phyloP scores from a whole-genome alignment of 83 land plant genomes.

The Picea abies region DNA sequence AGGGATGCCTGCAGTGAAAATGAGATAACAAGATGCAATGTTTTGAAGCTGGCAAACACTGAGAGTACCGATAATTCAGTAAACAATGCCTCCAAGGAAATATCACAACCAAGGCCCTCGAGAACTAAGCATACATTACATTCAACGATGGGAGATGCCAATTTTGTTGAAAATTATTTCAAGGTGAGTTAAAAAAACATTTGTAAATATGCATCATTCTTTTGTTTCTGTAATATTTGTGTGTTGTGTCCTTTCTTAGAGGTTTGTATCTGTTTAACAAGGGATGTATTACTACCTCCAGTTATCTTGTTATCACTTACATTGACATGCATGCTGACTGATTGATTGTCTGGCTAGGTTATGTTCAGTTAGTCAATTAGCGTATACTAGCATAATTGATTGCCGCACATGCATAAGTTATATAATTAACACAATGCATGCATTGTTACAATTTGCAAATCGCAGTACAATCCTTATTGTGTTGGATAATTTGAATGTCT shows the following conservation, averaged over 20 bases:
- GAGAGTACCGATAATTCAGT: neutral
- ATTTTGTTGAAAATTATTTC: conserved; percentile 96
- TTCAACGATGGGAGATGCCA: conserved; percentile 76
- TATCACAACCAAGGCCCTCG: neutral
- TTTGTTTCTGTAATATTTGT: neutral
- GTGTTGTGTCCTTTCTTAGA: neutral
- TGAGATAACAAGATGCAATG: neutral
- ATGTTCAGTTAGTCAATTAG: neutral
- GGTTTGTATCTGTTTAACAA: neutral
- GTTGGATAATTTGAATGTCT: no score
- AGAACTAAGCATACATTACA: neutral
- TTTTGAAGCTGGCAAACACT: neutral
- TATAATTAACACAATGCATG: no score
- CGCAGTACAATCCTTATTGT: no score
- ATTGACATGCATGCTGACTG: neutral
- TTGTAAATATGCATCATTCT: neutral
- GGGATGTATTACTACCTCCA: neutral
- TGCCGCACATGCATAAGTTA: no score
- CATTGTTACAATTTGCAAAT: no score
- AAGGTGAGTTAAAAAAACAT: conserved; percentile 48
- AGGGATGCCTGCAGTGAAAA: conserved; percentile 13
- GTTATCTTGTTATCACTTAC: neutral
- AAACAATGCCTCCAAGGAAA: neutral
- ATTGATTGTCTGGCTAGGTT: neutral
- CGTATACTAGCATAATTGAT: neutral